These are phyloP conservation scores for Phytophthora constricta DNA, from an alignment of 352 stramenopile genomes.

Conservation along the genomic window DNA sequence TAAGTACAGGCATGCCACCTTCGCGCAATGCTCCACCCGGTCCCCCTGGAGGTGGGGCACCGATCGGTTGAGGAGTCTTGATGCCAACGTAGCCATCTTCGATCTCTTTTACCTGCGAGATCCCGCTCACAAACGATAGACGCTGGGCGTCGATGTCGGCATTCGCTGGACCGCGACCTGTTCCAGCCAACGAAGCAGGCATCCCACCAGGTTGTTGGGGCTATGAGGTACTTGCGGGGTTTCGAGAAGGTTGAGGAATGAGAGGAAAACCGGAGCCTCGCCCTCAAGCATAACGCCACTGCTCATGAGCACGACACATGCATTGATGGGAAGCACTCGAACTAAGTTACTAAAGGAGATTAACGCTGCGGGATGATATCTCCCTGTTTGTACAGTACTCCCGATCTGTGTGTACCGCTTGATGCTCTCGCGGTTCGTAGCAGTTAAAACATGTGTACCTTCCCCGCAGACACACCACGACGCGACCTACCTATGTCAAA, in stretches of 20 bases:
- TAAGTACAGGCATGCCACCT: constrained; percentile 22
- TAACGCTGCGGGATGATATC: too few species aligned
- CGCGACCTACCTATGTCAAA: too few species aligned
- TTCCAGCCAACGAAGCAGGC: constrained; percentile 30
- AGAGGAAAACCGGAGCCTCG: neutral
- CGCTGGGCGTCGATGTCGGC: constrained; percentile 18
- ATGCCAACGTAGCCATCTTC: constrained; percentile 13
- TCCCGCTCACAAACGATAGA: constrained; percentile 6
- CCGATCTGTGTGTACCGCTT: too few species aligned
- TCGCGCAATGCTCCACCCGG: constrained; percentile 25
- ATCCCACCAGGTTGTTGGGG: constrained; percentile 37
- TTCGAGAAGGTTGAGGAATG: neutral
- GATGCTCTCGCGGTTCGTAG: too few species aligned
- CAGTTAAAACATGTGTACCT: too few species aligned
- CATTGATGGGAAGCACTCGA: neutral
- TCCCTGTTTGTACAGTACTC: too few species aligned
- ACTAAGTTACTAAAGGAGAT: too few species aligned
- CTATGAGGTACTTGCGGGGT: neutral
- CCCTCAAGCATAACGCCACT: too few species aligned
- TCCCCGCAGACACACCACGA: too few species aligned
- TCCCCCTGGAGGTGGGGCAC: neutral
- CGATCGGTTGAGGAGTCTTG: constrained; percentile 4
- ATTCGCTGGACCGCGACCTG: constrained; percentile 7
- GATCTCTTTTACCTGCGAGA: constrained; percentile 6
- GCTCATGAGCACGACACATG: too few species aligned